Conservation (phyloP, 2,329 filamentous ascomycete species). For the Hypoxylon sp. region DNA sequence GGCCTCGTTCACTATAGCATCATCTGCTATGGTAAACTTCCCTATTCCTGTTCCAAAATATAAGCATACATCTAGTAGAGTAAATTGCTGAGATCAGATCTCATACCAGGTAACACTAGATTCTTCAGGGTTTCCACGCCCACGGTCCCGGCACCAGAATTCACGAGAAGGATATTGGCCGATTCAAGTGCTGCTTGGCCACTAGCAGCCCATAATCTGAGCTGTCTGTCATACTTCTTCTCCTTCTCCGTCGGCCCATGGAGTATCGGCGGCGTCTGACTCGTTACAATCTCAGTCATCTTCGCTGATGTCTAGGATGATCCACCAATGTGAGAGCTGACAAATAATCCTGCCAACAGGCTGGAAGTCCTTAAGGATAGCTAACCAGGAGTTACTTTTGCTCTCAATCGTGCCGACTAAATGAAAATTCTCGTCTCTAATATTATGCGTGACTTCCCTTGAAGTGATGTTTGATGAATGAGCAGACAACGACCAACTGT, state of each 20-base stretch:
- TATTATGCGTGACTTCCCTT: not conserved
- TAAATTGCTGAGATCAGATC: not conserved
- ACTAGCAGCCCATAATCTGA: slow-evolving; percentile 93
- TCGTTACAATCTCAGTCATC: slow-evolving; percentile 63
- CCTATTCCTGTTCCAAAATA: slow-evolving; percentile 77
- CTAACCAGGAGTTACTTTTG: not conserved
- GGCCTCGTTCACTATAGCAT: slow-evolving; percentile 79
- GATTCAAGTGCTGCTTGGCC: slow-evolving; percentile 93
- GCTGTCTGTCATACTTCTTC: slow-evolving; percentile 92
- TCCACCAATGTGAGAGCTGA: slow-evolving; percentile 21
- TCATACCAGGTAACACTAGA: slow-evolving; percentile 85
- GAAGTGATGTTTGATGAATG: slow-evolving; percentile 1
- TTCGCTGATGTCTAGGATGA: slow-evolving; percentile 32
- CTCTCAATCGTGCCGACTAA: not conserved
- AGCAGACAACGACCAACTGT: not conserved
- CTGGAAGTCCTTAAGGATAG: not conserved
- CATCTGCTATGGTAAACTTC: slow-evolving; percentile 90
- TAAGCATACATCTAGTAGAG: slow-evolving; percentile 42
- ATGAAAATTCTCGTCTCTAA: not conserved
- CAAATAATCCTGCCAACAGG: slow-evolving; percentile 12
- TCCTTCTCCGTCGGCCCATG: slow-evolving; percentile 72
- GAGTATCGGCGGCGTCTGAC: slow-evolving; percentile 64
- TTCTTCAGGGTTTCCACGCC: slow-evolving; percentile 96
- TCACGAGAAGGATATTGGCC: slow-evolving; percentile 91
- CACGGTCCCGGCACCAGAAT: slow-evolving; percentile 87